phyloP scores from a whole-genome alignment of 164 flowering plant species.

The Berberis thunbergii region DNA sequence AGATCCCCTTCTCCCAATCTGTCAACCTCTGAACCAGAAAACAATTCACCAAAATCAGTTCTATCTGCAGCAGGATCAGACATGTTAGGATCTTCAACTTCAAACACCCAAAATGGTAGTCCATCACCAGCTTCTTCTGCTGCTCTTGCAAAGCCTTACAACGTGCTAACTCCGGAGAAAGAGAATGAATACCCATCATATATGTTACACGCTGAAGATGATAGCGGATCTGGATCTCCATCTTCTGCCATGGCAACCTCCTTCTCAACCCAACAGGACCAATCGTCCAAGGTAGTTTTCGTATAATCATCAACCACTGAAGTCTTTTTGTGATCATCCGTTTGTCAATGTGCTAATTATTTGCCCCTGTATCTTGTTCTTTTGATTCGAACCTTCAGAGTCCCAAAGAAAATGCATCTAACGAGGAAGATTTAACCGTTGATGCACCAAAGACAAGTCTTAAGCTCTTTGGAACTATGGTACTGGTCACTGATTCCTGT shows the following conservation, averaged over 20 bases:
- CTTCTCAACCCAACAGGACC: slow-evolving; percentile 7
- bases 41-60: slow-evolving; percentile 59
- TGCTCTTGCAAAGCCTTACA: slow-evolving; percentile 17
- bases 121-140: slow-evolving; percentile 46
- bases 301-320: background rate
- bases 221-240: slow-evolving; percentile 12
- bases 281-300: slow-evolving; percentile 25
- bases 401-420: slow-evolving; percentile 10
- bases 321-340: background rate
- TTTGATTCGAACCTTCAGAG: background rate
- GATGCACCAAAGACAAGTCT: slow-evolving; percentile 33
- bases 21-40: slow-evolving; percentile 33
- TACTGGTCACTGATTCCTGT: slow-evolving; percentile 33
- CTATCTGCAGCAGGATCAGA: slow-evolving; percentile 46
- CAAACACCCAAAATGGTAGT: slow-evolving; percentile 26
- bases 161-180: slow-evolving; percentile 10
- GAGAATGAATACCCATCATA: slow-evolving; percentile 15
- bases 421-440: slow-evolving; percentile 14
- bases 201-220: slow-evolving; percentile 21
- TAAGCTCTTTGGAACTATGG: slow-evolving; percentile 67
- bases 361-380: background rate
- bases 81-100: slow-evolving; percentile 24
- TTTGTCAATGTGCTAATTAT: background rate
- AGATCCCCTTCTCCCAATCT: slow-evolving; percentile 31
- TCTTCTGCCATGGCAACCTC: slow-evolving; percentile 9